These are phyloP conservation scores for Pachysandra terminalis DNA, from an alignment of 164 flowering plant genomes.

Conservation along the genomic window DNA sequence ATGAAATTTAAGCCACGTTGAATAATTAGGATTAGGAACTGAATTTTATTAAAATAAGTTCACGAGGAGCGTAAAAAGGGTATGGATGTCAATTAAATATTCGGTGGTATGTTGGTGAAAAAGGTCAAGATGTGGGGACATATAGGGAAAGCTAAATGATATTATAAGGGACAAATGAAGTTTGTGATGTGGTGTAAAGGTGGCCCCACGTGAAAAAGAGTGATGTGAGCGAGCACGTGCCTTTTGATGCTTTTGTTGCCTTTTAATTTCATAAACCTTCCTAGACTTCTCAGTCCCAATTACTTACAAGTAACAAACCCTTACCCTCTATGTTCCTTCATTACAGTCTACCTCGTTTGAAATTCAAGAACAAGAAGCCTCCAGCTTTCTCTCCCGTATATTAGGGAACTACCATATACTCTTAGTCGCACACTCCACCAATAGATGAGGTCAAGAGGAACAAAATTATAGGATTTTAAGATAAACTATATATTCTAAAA, in stretches of 20 bases:
- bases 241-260: neutral
- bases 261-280: neutral
- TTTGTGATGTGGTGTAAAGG: conserved; percentile 30
- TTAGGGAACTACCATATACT: too few species aligned
- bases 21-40: too few species aligned
- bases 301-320: too few species aligned
- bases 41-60: too few species aligned
- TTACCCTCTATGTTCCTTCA: neutral
- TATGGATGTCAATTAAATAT: neutral
- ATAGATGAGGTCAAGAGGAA: too few species aligned
- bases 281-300: neutral
- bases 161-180: conserved; percentile 17
- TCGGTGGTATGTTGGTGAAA: neutral
- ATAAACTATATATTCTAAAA: too few species aligned
- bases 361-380: too few species aligned
- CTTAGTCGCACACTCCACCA: too few species aligned
- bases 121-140: neutral
- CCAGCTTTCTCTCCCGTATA: too few species aligned
- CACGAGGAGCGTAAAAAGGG: neutral
- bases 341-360: neutral
- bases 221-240: conserved; percentile 27
- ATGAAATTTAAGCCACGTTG: too few species aligned
- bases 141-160: neutral
- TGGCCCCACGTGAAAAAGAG: conserved; percentile 37
- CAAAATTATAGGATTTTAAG: too few species aligned